Evolutionary conservation across 352 stramenopile species (phyloP).

Genomic region (Pythium aquatile): DNA sequence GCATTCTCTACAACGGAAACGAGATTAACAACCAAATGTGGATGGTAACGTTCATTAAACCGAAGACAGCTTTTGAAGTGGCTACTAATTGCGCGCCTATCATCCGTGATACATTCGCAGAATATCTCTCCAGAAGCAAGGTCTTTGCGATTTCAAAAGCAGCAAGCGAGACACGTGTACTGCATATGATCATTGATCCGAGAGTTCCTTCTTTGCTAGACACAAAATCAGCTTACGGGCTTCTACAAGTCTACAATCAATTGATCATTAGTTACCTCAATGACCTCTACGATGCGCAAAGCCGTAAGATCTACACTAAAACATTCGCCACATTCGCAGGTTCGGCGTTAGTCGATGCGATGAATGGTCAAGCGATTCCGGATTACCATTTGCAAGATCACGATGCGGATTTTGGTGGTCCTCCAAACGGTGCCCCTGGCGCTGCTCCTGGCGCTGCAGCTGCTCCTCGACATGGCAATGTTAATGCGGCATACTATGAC

Average conservation of each 20-base stretch:
- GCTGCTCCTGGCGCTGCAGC: no score
- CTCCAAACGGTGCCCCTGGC: no score
- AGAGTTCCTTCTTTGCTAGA: no score
- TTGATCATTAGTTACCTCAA: background rate
- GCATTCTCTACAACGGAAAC: background rate
- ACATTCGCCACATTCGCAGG: background rate
- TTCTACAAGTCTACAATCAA: background rate
- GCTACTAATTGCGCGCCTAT: background rate
- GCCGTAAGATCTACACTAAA: slow-evolving; percentile 3
- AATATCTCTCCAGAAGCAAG: background rate
- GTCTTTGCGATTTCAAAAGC: background rate
- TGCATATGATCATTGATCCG: background rate
- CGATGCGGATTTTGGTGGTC: no score
- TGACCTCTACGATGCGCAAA: slow-evolving; percentile 1
- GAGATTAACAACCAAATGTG: no score
- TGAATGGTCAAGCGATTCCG: background rate
- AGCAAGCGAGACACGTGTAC: background rate
- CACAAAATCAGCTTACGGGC: no score
- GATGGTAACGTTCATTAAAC: no score
- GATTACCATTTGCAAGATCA: no score
- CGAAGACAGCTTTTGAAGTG: background rate
- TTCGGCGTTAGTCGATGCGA: background rate
- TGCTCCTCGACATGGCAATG: no score
- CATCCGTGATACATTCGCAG: background rate
- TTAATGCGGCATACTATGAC: background rate